Conservation (phyloP, 225 moss, liverwort and hornwort genomes). For the Pseudoscleropodium purum region DNA sequence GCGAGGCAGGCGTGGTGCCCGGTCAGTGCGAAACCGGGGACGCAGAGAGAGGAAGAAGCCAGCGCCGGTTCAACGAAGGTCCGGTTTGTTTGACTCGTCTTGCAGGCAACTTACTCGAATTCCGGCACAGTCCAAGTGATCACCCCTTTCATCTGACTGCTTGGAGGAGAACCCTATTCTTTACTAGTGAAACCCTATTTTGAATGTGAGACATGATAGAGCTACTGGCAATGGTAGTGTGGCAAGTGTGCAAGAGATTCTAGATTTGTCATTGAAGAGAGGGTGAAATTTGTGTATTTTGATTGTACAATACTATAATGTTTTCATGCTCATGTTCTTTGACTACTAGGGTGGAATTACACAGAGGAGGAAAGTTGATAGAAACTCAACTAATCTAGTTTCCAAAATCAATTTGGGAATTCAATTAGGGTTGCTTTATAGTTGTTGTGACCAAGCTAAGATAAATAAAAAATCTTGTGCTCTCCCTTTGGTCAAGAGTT, state of each 20-base stretch:
- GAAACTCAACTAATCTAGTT: background rate
- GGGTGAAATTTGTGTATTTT: background rate
- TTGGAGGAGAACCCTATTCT: background rate
- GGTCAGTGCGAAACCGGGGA: background rate
- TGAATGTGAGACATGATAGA: too few species aligned
- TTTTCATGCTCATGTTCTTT: background rate
- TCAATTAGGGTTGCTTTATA: fast-evolving
- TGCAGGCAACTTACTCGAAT: too few species aligned
- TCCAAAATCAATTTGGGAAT: background rate
- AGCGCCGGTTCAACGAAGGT: background rate
- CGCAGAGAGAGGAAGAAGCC: background rate
- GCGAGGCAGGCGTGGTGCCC: background rate
- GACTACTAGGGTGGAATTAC: fast-evolving
- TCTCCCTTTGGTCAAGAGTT: background rate
- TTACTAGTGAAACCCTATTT: background rate
- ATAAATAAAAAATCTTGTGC: background rate
- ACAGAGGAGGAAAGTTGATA: background rate
- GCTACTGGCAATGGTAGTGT: background rate
- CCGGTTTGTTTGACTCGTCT: background rate
- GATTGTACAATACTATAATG: background rate
- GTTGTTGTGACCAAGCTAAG: too few species aligned
- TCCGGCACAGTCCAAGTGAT: background rate
- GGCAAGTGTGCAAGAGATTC: background rate
- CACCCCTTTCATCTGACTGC: background rate
- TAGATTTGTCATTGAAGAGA: background rate